Evolutionary conservation across 345 rosid species (phyloP), one percentile per base, ranked within the genome.

Genomic region (Laguncularia racemosa): DNA sequence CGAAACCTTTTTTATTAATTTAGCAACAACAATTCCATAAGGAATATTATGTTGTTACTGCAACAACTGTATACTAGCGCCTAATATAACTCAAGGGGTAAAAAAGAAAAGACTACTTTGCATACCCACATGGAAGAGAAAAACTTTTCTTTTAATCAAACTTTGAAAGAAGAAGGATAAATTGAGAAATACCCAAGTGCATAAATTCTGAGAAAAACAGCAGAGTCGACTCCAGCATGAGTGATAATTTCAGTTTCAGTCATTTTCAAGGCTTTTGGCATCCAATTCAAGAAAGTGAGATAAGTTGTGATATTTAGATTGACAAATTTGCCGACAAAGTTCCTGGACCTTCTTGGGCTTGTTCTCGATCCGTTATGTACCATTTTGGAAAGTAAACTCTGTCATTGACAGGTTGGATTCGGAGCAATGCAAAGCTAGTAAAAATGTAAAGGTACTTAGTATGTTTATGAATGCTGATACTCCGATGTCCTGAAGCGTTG

Each of bases 141-240:
- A n/a, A n/a, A n/a, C n/a, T n/a, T n/a, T n/a, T n/a, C n/a, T n/a
- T n/a, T n/a, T n/a, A 60, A 61, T 54, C 20, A 16, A 48, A 46
- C 16, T 10, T 26, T 20, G 0, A 3, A 28, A 14, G 33, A 47
- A 20, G 11, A 43, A 48, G 12, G 59, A 46, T 1, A 16, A 56
- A 55, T n/a, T 12, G 48, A 43, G 17, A 21, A 65, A 48, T 73
- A 89, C 97, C 99, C 99, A 38, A 89, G 97, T 72, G 74, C 74
- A 72, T 89, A 89, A 60, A 92, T 83, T 69, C 99, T 78, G 67
- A 93, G 74, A 75, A 93, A 93, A 51, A 85, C 71, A 54, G 99
- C 99, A 64, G 99, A 93, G 65, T 93, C 99, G n/a, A 93, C 81
- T 23, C 99, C 99, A 56, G 99, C 97, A 63, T 89, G 99, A 57